Conservation (phyloP, 2,329 filamentous ascomycete genomes). For the Ophiostoma australiae region DNA sequence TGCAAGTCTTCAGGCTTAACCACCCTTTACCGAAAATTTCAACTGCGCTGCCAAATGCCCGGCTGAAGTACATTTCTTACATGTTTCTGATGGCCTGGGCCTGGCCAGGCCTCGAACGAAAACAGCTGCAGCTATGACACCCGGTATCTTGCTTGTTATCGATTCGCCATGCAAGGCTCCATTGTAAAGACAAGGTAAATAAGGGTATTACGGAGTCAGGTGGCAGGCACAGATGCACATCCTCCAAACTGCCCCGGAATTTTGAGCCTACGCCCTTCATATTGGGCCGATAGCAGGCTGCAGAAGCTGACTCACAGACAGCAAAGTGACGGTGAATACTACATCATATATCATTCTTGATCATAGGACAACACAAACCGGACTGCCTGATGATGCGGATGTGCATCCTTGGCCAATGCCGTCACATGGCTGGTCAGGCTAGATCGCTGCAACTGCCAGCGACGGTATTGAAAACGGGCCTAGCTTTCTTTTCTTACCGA, state of each 20-base stretch:
- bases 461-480: background rate
- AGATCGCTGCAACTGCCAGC: background rate
- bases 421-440: background rate
- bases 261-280: too few species aligned
- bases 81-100: background rate
- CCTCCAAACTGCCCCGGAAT: too few species aligned
- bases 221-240: too few species aligned
- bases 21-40: background rate
- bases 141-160: background rate
- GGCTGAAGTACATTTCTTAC: background rate
- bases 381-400: background rate
- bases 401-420: background rate
- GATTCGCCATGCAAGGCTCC: background rate
- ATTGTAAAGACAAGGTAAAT: background rate
- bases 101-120: background rate
- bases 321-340: background rate
- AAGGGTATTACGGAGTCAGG: background rate
- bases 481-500: background rate
- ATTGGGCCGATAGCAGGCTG: too few species aligned
- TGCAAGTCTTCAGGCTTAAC: background rate
- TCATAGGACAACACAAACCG: background rate
- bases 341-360: background rate
- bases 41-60: background rate
- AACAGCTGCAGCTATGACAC: background rate
- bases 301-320: too few species aligned